Base-by-base conservation (phyloP, 2,329 filamentous ascomycete species). In the Phialophora macrospora region DNA sequence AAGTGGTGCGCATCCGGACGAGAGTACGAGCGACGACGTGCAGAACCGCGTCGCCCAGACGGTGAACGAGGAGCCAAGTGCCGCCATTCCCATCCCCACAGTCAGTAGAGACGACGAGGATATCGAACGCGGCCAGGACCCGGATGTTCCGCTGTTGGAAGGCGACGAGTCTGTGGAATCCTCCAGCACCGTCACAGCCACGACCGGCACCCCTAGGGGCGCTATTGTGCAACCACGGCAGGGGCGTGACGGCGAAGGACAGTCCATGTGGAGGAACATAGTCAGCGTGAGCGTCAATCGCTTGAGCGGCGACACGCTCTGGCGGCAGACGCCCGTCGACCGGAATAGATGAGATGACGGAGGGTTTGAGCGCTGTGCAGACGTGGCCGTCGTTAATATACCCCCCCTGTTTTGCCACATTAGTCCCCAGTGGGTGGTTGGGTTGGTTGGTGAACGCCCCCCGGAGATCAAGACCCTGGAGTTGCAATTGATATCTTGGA, bases 31-130 rank as follows among this genome's bases (percentile, higher is more conserved):
- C n/a, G 77, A 81, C 48, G 76, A 80, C 46, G 69, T 82, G 14
- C 82, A 84, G 70, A 73, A 72, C 4, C 77, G 80, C 71, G 80
- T 79, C 38, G 77, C 77, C 1, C 78, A 81, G 62, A 79, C 77
- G 2, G 75, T 77, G 30, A 81, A 82, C 60, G 79, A 80, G 28
- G 80, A 82, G 5, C 80, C 82, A 3, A 83, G 83, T 28, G 80
- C 84, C 4, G 82, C 82, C 28, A 77, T 81, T 34, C 82, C 81
- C 8, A 80, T 85, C 17, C 75, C 78, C 2, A 70, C 72, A 60
- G 75, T 77, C 26, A 79, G 44, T 14, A 44, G 61, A 20, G 74
- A 74, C n/a, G 73, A 75, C 34, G 76, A 75, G 3, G 81, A 83
- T 63, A 70, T 80, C 11, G 81, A 83, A 63, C 76, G 77, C 30